Percentiles rank a stretch among this genome's conserved stretches.
Evolutionary conservation across 495 filamentous ascomycete species (phyloP).

Genomic region (Neurospora sp.): DNA sequence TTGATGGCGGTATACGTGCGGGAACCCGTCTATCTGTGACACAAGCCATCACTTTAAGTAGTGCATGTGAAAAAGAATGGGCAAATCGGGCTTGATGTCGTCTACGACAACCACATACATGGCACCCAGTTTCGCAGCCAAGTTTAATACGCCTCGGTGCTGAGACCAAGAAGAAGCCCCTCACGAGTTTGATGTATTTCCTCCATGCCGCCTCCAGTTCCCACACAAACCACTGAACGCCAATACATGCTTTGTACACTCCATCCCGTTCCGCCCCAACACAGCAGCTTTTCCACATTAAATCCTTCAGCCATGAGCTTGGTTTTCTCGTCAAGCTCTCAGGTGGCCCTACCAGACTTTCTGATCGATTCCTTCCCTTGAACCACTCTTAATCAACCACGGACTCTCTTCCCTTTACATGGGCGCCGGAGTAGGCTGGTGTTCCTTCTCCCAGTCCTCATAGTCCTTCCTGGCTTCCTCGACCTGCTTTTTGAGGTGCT

Average conservation of each 20-base stretch:
- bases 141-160: background rate
- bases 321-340: background rate
- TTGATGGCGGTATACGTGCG: background rate
- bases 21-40: background rate
- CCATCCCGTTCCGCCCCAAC: background rate
- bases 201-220: background rate
- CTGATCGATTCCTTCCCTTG: background rate
- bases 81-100: background rate
- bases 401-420: conserved; percentile 11
- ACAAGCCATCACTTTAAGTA: background rate
- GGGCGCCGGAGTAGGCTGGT: conserved; percentile 22
- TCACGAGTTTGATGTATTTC: background rate
- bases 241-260: background rate
- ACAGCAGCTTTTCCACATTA: background rate
- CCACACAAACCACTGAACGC: background rate
- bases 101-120: background rate
- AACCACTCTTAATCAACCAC: background rate
- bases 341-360: background rate
- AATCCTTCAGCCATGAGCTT: background rate
- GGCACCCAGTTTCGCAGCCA: background rate
- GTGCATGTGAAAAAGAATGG: background rate
- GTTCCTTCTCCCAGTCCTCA: conserved; percentile 59
- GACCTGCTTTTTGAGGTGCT: conserved; percentile 74
- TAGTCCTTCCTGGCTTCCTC: conserved; percentile 70
- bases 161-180: background rate